Evolutionary conservation across 2,329 filamentous ascomycete species (phyloP), one percentile per base, ranked within the genome.

Genomic region (Monascus ruber): DNA sequence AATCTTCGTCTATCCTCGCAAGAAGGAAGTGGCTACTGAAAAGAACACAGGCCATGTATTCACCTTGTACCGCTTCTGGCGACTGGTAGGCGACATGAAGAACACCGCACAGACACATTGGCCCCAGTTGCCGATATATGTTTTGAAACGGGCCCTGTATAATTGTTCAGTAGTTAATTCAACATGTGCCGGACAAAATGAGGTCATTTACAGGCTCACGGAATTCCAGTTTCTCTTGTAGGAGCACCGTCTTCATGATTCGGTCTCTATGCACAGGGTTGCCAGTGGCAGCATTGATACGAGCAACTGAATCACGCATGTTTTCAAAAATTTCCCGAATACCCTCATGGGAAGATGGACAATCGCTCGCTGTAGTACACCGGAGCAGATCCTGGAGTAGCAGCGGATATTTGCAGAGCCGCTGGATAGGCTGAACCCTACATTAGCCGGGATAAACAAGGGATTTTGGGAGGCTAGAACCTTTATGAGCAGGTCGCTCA

Each of bases 401-500:
- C 4, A 98, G 69, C 7, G 86, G 86, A 55, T 96, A 96, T 64
- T 83, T 86, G 67, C 86, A 94, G 24, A 95, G 76, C 40, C 89
- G 76, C 62, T 98, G 89, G 17, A 95, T 88, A 0, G 89, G 91
- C 85, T 94, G 27, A 36, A 17, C 17, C 3, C 17, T 17, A 17
- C 11, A 31, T 3, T 24, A 42, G 7, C 28, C 40, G 48, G 45
- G 45, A 33, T 24, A 33, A 28, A 4, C 11, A 17, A 36, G 31
- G 5, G 24, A 40, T 33, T 33, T 17, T 29, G 27, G 28, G 35
- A 60, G 47, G 17, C 8, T 25, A 9, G 34, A 50, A 85, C 87
- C 76, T 96, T 96, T 49, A 95, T 87, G 40, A 96, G 71, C 4
- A 96, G 71, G 62, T 96, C 91, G 36, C 80, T 77, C 47, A 95